phyloP scores from a whole-genome alignment of 2,329 filamentous ascomycete genomes.

The Byssoonygena ceratinophila region DNA sequence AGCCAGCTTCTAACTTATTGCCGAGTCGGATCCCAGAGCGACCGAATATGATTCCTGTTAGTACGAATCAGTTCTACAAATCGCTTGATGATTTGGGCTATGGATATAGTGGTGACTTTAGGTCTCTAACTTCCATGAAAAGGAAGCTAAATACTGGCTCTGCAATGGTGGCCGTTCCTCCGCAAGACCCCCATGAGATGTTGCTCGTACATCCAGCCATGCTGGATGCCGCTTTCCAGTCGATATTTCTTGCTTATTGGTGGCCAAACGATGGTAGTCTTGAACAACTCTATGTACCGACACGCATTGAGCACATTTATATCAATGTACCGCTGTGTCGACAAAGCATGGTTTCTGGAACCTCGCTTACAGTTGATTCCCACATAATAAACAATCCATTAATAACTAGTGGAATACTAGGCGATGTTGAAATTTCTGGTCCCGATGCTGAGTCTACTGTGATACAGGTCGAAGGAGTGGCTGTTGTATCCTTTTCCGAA shows the following conservation, averaged over 20 bases:
- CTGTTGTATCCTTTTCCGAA: neutral
- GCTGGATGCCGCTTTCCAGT: constrained; percentile 24
- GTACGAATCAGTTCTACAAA: constrained; percentile 18
- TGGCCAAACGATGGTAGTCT: constrained; percentile 18
- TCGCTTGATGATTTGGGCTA: constrained; percentile 19
- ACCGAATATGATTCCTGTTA: constrained; percentile 1
- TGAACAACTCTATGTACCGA: constrained; percentile 17
- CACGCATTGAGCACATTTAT: constrained; percentile 11
- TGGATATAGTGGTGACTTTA: constrained; percentile 19
- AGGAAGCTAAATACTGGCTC: neutral
- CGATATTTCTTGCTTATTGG: constrained; percentile 21
- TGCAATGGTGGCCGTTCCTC: neutral
- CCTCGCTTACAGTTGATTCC: neutral
- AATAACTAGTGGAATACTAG: neutral
- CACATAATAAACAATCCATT: neutral
- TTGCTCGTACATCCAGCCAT: constrained; percentile 20
- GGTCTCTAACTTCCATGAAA: constrained; percentile 10
- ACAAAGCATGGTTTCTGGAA: constrained; percentile 22
- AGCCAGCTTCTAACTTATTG: neutral
- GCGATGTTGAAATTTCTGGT: neutral
- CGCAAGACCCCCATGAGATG: constrained; percentile 1
- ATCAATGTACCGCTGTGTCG: constrained; percentile 25
- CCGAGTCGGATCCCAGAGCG: neutral
- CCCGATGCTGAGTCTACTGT: neutral
- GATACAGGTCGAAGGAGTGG: constrained; percentile 7